Conservation (phyloP, 2,329 filamentous ascomycete genomes). For the Xylariaceae sp. region DNA sequence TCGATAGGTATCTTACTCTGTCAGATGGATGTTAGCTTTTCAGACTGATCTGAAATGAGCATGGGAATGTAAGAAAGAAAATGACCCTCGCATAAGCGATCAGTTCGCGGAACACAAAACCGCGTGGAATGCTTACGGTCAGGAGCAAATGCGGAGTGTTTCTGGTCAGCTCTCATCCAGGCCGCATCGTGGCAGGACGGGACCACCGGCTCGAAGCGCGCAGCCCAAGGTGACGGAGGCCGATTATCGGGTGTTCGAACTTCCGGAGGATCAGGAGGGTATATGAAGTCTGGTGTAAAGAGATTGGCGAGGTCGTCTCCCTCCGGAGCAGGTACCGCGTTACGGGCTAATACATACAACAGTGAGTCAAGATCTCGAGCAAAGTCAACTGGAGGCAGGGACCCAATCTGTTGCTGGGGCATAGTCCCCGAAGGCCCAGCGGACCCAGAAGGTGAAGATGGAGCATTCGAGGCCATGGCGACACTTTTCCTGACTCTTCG, state of each 20-base stretch:
- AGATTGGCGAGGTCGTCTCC: too few species aligned
- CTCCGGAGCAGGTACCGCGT: too few species aligned
- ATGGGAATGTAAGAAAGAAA: not conserved
- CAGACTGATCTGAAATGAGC: not conserved
- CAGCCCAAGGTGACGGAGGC: slow-evolving; percentile 14
- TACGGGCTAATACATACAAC: too few species aligned
- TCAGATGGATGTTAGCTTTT: not conserved
- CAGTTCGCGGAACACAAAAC: not conserved
- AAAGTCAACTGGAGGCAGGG: too few species aligned
- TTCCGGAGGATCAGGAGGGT: too few species aligned
- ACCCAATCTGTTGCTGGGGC: too few species aligned
- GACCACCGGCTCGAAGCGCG: not conserved
- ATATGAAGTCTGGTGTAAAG: not conserved
- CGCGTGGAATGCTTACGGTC: slow-evolving; percentile 7
- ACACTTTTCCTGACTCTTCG: not conserved
- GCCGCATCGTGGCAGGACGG: not conserved
- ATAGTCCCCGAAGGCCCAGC: too few species aligned
- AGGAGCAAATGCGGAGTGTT: slow-evolving; percentile 13
- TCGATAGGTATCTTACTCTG: slow-evolving; percentile 7
- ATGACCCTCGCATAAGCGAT: not conserved
- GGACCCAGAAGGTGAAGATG: too few species aligned
- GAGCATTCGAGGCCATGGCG: not conserved
- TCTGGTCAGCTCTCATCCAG: not conserved
- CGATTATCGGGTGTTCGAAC: not conserved
- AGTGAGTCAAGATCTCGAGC: too few species aligned